Evolutionary conservation across 257 asterid genomes (phyloP), one percentile per base, ranked within the genome.

Genomic region (Cinchona pubescens): DNA sequence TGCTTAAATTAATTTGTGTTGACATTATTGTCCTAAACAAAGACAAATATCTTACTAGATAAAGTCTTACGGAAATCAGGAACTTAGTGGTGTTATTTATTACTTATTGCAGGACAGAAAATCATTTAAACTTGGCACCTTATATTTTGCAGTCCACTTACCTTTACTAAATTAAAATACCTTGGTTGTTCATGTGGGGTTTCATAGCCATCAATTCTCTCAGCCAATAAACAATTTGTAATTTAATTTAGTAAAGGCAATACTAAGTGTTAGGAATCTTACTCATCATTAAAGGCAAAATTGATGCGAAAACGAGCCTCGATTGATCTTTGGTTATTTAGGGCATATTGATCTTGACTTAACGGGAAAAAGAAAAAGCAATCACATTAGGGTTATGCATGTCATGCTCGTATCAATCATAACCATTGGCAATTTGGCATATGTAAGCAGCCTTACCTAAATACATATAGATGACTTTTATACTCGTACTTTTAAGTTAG

Each of bases 201-300:
- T 42, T 25, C 11, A 68, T 46, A 68, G 55, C 6, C 56, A 68
- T 68, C 15, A 68, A 68, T 68, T 25, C 72, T 59, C 32, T 67
- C 35, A 67, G 2, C 3, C 2, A 16, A 69, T 69, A 27, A 46
- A 48, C 2, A 29, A 49, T 38, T 38, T 38, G 7, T 38, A 3
- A 38, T 38, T n/a, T n/a, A n/a, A n/a, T n/a, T n/a, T n/a, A n/a
- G n/a, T n/a, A n/a, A n/a, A n/a, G n/a, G n/a, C n/a, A n/a, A n/a
- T n/a, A 64, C 75, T 40, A 45, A 62, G 12, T 38, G 32, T 9
- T 72, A 73, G 76, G 85, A 79, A 75, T 69, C 73, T 68, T 78
- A 75, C 73, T 81, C 88, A 76, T 81, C 72, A 85, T 82, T 81
- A 77, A 75, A 80, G 83, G 82, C 87, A 72, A 79, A 73, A 82